Percentiles rank a stretch among this genome's conserved stretches.
Conservation (phyloP, 805 yeast species). For the Candida odintsovae region DNA sequence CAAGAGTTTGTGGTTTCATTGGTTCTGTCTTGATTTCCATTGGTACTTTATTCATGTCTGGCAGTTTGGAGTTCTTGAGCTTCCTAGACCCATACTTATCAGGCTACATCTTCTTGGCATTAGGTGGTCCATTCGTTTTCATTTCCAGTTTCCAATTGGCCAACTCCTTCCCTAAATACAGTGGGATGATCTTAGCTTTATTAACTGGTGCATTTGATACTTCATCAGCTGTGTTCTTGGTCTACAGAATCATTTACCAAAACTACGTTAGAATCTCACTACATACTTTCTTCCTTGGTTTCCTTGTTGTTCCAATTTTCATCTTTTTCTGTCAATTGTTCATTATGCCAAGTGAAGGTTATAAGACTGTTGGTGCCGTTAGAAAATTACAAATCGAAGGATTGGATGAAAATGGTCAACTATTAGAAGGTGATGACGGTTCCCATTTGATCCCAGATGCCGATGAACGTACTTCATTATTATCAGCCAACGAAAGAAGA, state of each 20-base stretch:
- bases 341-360: slow-evolving; percentile 75
- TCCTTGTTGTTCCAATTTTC: slow-evolving; percentile 72
- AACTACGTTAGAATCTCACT: slow-evolving; percentile 33
- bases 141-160: slow-evolving; percentile 88
- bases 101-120: slow-evolving; percentile 74
- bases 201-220: slow-evolving; percentile 94
- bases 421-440: slow-evolving; percentile 31
- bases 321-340: slow-evolving; percentile 67
- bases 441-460: slow-evolving; percentile 42
- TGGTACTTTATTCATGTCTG: slow-evolving; percentile 49
- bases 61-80: slow-evolving; percentile 23
- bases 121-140: slow-evolving; percentile 93
- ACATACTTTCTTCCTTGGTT: slow-evolving; percentile 55
- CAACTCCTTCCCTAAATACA: slow-evolving; percentile 74
- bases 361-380: slow-evolving; percentile 63
- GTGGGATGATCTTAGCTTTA: slow-evolving; percentile 76
- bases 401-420: slow-evolving; percentile 62
- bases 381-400: slow-evolving; percentile 70
- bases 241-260: slow-evolving; percentile 64
- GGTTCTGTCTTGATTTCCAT: slow-evolving; percentile 57
- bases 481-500: slow-evolving; percentile 13
- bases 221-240: slow-evolving; percentile 79
- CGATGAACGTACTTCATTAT: slow-evolving; percentile 28
- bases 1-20: slow-evolving; percentile 67
- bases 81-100: slow-evolving; percentile 57